These are phyloP conservation scores for Protomyces arabidopsidicola DNA, from an alignment of 1,139 yeast genomes.

Conservation along the genomic window DNA sequence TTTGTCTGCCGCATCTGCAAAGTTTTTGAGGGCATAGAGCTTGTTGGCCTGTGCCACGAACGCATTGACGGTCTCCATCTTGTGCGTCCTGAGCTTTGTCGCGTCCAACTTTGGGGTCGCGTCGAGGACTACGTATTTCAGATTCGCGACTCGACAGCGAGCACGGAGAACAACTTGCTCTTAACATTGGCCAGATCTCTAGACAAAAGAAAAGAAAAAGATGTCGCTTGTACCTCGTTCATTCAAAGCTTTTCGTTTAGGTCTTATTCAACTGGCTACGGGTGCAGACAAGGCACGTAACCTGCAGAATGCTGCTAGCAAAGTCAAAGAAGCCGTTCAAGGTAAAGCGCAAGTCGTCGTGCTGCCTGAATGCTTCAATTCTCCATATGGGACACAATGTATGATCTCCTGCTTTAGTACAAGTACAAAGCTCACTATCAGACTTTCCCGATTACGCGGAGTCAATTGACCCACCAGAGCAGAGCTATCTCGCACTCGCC, in stretches of 20 bases:
- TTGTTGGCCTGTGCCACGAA: constrained; percentile 25
- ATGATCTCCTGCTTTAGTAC: too few species aligned
- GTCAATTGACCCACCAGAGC: constrained; percentile 55
- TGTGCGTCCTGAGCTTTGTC: neutral
- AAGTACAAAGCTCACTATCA: too few species aligned
- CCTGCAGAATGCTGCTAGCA: constrained; percentile 52
- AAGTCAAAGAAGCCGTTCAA: constrained; percentile 52
- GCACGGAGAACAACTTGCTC: neutral
- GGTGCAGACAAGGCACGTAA: constrained; percentile 65
- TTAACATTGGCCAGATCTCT: neutral
- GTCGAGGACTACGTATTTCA: neutral
- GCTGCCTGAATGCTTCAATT: constrained; percentile 88
- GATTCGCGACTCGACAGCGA: neutral
- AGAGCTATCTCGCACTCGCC: constrained; percentile 59
- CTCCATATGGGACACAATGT: constrained; percentile 83
- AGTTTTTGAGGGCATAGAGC: constrained; percentile 39
- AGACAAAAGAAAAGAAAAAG: neutral
- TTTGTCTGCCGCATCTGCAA: constrained; percentile 62
- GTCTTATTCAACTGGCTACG: constrained; percentile 71
- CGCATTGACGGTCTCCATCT: constrained; percentile 6
- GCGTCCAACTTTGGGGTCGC: neutral
- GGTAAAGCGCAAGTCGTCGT: constrained; percentile 52
- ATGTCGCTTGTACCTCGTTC: constrained; percentile 8
- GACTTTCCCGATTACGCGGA: constrained; percentile 84
- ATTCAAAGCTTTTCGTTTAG: constrained; percentile 42